These are phyloP conservation scores for Venturia effusa DNA, from an alignment of 2,329 filamentous ascomycete species.

Conservation along the genomic window DNA sequence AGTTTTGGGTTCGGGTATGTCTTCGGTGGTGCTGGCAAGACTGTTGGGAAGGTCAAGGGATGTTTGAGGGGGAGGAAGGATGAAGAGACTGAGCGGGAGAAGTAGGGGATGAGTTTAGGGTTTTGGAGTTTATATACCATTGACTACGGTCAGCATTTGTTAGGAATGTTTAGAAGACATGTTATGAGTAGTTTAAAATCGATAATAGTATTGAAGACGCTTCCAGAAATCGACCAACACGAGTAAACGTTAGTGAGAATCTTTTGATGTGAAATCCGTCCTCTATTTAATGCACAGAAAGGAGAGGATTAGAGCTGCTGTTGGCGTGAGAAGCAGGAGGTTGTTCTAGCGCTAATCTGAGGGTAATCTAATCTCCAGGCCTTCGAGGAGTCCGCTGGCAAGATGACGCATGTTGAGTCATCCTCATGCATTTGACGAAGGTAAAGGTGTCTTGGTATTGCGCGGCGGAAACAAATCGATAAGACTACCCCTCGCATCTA, in stretches of 20 bases:
- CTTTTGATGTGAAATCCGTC: too few relatives aligned
- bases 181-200: too few relatives aligned
- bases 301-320: too few relatives aligned
- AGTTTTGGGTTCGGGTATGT: slow-evolving; percentile 50
- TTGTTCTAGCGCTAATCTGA: too few relatives aligned
- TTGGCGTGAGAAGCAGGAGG: too few relatives aligned
- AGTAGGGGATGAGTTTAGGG: background rate
- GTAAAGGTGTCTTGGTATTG: background rate
- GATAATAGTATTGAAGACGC: too few relatives aligned
- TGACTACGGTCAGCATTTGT: background rate
- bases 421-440: background rate
- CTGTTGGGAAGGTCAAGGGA: background rate
- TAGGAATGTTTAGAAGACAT: too few relatives aligned
- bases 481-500: background rate
- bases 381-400: background rate
- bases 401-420: background rate
- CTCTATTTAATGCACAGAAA: too few relatives aligned
- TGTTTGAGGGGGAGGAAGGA: background rate
- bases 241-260: too few relatives aligned
- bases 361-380: too few relatives aligned
- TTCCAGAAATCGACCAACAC: too few relatives aligned
- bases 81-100: slow-evolving; percentile 9
- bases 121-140: background rate
- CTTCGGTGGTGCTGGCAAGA: background rate
- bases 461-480: background rate